Percentiles rank a stretch among this genome's conserved stretches.
Conservation (phyloP, 164 flowering plant genomes). For the Brasenia schreberi region DNA sequence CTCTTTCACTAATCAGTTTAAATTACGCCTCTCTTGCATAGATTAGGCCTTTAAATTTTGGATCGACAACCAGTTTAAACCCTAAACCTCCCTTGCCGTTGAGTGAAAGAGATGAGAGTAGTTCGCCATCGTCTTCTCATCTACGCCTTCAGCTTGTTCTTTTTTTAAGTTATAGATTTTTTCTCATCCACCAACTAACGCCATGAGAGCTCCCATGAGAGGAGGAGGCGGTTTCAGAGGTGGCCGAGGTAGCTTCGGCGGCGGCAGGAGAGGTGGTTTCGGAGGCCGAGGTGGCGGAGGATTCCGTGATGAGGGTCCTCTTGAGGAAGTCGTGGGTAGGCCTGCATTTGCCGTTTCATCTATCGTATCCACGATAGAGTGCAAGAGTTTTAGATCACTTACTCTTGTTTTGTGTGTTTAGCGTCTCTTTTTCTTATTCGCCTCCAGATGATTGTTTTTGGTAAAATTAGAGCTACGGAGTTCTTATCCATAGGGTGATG, state of each 20-base stretch:
- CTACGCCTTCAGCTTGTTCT: neutral
- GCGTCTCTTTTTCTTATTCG: too few relatives aligned
- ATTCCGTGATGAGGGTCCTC: conserved; percentile 79
- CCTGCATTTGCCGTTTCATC: conserved; percentile 1
- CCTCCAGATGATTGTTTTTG: neutral
- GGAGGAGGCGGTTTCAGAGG: conserved; percentile 43
- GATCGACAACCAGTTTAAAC: conserved; percentile 4
- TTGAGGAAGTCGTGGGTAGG: conserved; percentile 62
- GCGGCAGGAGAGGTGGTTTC: conserved; percentile 24
- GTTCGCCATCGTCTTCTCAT: neutral
- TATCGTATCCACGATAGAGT: neutral
- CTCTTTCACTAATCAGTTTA: too few relatives aligned
- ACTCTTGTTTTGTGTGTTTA: neutral
- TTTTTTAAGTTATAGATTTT: neutral
- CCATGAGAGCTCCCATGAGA: conserved; percentile 66
- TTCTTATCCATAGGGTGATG: neutral
- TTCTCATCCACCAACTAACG: neutral
- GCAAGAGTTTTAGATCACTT: neutral
- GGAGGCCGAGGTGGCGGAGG: conserved; percentile 27
- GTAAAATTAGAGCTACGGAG: neutral
- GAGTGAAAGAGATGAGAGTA: neutral
- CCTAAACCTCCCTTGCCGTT: conserved; percentile 12
- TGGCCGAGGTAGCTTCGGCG: conserved; percentile 20
- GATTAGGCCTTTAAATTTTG: too few relatives aligned
- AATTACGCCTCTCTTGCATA: too few relatives aligned